phyloP scores from a whole-genome alignment of 177 flowering plant species.

The Vitis hybrid region DNA sequence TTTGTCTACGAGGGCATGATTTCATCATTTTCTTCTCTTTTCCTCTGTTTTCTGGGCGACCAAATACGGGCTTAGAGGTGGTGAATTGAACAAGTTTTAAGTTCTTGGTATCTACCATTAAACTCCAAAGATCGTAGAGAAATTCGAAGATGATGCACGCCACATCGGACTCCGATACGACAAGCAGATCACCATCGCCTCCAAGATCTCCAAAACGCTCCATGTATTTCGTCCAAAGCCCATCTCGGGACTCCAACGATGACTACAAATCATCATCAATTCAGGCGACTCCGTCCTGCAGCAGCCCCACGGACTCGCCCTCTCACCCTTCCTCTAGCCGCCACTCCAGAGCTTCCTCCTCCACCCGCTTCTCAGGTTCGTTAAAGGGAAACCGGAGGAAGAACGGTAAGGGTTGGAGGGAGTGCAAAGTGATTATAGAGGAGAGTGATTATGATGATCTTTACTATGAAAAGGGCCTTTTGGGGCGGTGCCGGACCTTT shows the following conservation, averaged over 20 bases:
- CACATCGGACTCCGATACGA: conserved; percentile 41
- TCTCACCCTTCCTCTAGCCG: conserved; percentile 28
- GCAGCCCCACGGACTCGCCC: conserved; percentile 38
- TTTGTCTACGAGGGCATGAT: no score
- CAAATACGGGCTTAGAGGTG: neutral
- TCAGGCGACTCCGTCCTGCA: conserved; percentile 30
- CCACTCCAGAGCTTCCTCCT: conserved; percentile 31
- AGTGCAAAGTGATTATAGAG: conserved; percentile 38
- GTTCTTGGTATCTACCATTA: neutral
- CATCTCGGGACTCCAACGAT: conserved; percentile 55
- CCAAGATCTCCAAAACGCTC: conserved; percentile 37
- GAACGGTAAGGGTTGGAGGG: conserved; percentile 23
- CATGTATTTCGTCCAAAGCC: conserved; percentile 58
- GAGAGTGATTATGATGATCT: conserved; percentile 28
- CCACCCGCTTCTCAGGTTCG: conserved; percentile 38
- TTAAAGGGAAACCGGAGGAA: conserved; percentile 26
- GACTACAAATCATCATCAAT: conserved; percentile 38
- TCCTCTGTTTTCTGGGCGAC: no score
- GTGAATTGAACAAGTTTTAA: conserved; percentile 2
- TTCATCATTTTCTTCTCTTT: no score
- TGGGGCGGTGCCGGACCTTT: conserved; percentile 48
- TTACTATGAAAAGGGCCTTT: conserved; percentile 24
- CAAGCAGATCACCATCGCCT: conserved; percentile 35
- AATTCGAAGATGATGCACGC: conserved; percentile 16
- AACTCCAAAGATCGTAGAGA: neutral